Evolutionary conservation across 208 protist species (phyloP), one percentile per base, ranked within the genome.

Genomic region (Leishmania major): DNA sequence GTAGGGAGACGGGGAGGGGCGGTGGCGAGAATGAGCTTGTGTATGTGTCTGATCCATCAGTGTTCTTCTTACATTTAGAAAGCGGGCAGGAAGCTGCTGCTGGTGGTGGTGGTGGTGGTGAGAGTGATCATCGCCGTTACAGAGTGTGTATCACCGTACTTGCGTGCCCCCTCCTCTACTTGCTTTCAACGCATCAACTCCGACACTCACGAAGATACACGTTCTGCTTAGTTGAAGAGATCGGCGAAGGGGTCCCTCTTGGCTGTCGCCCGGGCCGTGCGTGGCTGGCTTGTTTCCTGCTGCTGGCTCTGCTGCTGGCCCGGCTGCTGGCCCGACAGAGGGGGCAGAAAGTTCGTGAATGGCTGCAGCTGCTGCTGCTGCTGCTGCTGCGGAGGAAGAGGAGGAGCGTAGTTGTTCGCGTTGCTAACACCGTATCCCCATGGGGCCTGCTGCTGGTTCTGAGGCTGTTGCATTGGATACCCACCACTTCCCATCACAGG

Each of bases 171-270:
- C 37, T 28, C 55, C 37, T 77, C 74, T 43, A 1, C 69, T 17
- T 25, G 15, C 43, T 25, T 49, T 22, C 75, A 11, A 13, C 37
- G 11, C 25, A 25, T 31, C 5, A 22, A 1, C 75, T 49, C 25
- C 40, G 17, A 43, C 55, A 40, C 55, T 47, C 17, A 60, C 22
- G 71, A 57, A 11, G 49, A 81, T 11, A 66, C 74, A 47, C 47
- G 43, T 28, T 22, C 71, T 47, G 19, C 35, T 75, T 83, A 90
- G 22, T 74, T 88, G 81, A 95, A 97, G 78, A 97, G 89, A 66
- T 94, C 89, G 22, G 87, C 90, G 81, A 97, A 97, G 22, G 93
- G 93, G 78, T 97, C 93, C 79, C 84, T 87, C 78, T 64, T 86
- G 25, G 59, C 49, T 40, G 57, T 72, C n/a, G 43, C 47, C 71